Evolutionary conservation across 768 basidiomycete genomes (phyloP).

Genomic region (Boletellus emodensis): DNA sequence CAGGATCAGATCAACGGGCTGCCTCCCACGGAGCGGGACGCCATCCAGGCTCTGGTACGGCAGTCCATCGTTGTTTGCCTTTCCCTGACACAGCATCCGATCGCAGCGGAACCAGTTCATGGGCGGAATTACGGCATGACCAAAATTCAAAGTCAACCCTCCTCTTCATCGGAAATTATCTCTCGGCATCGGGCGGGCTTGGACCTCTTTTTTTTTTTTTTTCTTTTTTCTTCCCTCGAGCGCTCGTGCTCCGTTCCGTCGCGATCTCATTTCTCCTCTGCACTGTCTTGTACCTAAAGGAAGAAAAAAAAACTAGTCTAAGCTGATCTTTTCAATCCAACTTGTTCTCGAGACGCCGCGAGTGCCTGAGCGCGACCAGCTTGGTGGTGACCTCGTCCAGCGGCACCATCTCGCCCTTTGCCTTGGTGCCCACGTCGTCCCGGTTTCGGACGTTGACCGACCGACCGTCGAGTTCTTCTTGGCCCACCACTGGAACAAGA

Average conservation of each 20-base stretch:
- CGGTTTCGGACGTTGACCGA: slow-evolving; percentile 96
- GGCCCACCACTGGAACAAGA: slow-evolving; percentile 73
- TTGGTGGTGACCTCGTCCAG: slow-evolving; percentile 69
- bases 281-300: background rate
- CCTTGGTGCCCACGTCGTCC: slow-evolving; percentile 86
- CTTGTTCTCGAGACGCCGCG: slow-evolving; percentile 50
- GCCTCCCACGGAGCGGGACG: slow-evolving; percentile 71
- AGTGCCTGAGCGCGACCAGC: slow-evolving; percentile 66
- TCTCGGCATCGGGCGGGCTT: background rate
- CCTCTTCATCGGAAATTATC: background rate
- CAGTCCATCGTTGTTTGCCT: background rate
- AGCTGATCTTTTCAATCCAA: slow-evolving; percentile 29
- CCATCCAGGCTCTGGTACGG: slow-evolving; percentile 76
- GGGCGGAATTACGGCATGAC: slow-evolving; percentile 29
- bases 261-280: background rate
- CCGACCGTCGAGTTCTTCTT: slow-evolving; percentile 79
- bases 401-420: slow-evolving; percentile 68
- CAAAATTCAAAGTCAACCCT: background rate
- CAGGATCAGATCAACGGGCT: slow-evolving; percentile 80
- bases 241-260: background rate
- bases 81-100: background rate
- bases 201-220: background rate
- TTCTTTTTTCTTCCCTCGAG: too few species aligned
- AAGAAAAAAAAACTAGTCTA: slow-evolving; percentile 11
- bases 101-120: slow-evolving; percentile 34